Base-by-base conservation (phyloP, 345 rosid genomes). In the Theobroma cacao region DNA sequence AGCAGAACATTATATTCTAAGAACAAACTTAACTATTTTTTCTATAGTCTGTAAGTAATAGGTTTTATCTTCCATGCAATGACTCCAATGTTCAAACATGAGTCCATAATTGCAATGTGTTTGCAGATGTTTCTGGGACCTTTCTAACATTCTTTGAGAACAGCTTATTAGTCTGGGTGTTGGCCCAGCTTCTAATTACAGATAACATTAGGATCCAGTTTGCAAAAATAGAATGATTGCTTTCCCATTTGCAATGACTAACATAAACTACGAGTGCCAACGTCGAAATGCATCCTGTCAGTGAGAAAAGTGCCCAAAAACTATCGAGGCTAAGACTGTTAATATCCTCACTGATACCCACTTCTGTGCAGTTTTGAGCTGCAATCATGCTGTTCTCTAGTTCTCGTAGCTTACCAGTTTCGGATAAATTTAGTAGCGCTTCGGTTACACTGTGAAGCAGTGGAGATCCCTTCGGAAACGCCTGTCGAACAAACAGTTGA, bases 341-440 rank as follows among this genome's bases (percentile, higher is more conserved):
- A 53, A 53, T 53, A 11, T 53, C 24, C 1, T 20, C 24, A 52
- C 18, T 20, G 8, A 1, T 4, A 6, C 18, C 58, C 24, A 52
- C 2, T 20, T 52, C 58, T 2, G 24, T 7, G 24, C 58, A 52
- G 58, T 20, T 52, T 1, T 52, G 22, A 18, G 58, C n/a, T 55
- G 28, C 60, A 8, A 55, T 22, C 60, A 55, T 55, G 28, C 13
- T 55, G 24, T 7, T 22, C 64, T 84, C 84, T 8, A 81, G 18
- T 14, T 76, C 50, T 77, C 30, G 40, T 11, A 81, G 81, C 63
- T 68, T 68, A 5, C 87, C 87, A 8, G 33, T 74, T 69, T 84
- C 87, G 13, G 74, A n/a, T 22, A 81, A 79, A 40, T 63, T 67
- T 45, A 81, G 31, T 8, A 84, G 74, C 7, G 87, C 81, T 63